phyloP scores from a whole-genome alignment of 2,329 filamentous ascomycete genomes.

The Tricladium varicosporioides region DNA sequence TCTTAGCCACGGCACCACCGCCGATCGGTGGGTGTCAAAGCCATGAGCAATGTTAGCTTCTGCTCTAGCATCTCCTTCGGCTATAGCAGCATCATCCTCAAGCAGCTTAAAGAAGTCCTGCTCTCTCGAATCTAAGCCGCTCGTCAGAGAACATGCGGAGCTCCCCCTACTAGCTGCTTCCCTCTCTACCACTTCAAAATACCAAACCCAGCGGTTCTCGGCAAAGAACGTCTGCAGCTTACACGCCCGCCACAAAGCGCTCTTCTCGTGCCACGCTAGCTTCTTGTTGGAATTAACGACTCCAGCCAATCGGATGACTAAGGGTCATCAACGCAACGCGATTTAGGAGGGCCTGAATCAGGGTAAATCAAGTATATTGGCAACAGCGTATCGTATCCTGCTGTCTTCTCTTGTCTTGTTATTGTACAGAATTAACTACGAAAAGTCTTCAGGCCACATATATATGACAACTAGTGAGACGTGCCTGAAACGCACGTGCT shows the following conservation, averaged over 20 bases:
- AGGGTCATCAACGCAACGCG: too few species aligned
- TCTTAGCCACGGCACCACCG: constrained; percentile 10
- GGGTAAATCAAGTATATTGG: too few species aligned
- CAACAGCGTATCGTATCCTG: too few species aligned
- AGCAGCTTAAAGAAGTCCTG: constrained; percentile 4
- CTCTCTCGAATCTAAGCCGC: background rate
- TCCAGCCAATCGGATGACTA: too few species aligned
- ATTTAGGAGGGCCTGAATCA: too few species aligned
- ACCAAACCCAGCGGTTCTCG: background rate
- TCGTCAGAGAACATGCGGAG: background rate
- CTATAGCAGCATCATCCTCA: background rate
- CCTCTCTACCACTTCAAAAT: background rate
- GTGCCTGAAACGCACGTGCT: too few species aligned
- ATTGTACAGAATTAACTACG: too few species aligned
- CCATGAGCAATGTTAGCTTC: constrained; percentile 11
- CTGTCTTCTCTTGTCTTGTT: too few species aligned
- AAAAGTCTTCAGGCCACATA: too few species aligned
- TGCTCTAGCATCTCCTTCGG: constrained; percentile 9
- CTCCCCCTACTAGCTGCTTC: background rate
- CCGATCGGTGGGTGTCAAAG: constrained; percentile 13
- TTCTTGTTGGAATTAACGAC: too few species aligned
- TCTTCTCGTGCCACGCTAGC: background rate
- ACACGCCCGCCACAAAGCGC: background rate
- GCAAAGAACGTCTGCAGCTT: background rate
- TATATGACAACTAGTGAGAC: too few species aligned